Percentiles rank a stretch among this genome's conserved stretches.
phyloP scores from a whole-genome alignment of 1,284 basidiomycete genomes.

The Agroathelia rolfsii region DNA sequence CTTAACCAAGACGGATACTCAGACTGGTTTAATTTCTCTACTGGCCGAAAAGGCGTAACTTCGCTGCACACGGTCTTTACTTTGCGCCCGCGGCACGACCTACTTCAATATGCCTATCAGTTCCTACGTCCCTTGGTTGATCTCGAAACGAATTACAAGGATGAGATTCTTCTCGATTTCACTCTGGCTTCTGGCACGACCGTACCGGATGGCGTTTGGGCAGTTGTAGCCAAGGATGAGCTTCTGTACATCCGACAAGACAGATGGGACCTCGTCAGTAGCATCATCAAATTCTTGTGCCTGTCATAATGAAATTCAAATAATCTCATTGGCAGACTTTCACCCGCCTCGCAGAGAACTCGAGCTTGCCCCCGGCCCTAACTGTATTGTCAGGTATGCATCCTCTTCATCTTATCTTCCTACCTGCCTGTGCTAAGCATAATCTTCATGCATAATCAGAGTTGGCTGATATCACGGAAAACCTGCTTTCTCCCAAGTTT shows the following conservation, averaged over 20 bases:
- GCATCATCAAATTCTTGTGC: conserved; percentile 1
- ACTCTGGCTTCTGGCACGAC: conserved; percentile 48
- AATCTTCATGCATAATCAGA: conserved; percentile 44
- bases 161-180: conserved; percentile 69
- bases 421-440: conserved; percentile 2
- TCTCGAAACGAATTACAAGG: conserved; percentile 59
- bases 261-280: conserved; percentile 79
- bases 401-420: conserved; percentile 6
- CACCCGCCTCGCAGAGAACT: conserved; percentile 65
- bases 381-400: conserved; percentile 66
- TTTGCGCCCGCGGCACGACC: conserved; percentile 76
- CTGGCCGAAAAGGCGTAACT: conserved; percentile 67
- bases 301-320: conserved; percentile 7
- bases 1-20: conserved; percentile 58
- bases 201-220: conserved; percentile 71
- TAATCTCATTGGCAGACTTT: conserved; percentile 45
- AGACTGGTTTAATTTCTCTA: conserved; percentile 78
- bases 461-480: conserved; percentile 74
- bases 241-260: conserved; percentile 56
- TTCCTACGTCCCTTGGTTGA: conserved; percentile 56
- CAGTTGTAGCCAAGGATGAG: conserved; percentile 70
- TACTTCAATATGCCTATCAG: conserved; percentile 57
- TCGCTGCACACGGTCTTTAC: conserved; percentile 73
- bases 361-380: conserved; percentile 45
- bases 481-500: conserved; percentile 52